A percentile compares a stretch with the other conserved stretches of the same genome.
Evolutionary conservation across 2,329 filamentous ascomycete genomes (phyloP).

Genomic region (Onygenales sp.): DNA sequence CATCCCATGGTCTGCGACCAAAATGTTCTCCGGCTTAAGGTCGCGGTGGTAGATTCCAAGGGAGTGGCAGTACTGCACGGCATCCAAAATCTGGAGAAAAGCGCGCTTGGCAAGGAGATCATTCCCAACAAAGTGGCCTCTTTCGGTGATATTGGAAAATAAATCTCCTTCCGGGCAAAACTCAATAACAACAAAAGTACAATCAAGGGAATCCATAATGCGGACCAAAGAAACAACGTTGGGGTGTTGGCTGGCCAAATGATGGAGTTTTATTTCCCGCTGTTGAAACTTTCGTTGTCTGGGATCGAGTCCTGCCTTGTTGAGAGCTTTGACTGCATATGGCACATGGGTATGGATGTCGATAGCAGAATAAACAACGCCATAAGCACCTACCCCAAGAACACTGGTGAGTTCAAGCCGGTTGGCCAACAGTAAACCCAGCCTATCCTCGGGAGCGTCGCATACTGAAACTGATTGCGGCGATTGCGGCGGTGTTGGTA

Average conservation of each 20-base stretch:
- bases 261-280: conserved; percentile 85
- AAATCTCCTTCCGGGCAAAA: conserved; percentile 95
- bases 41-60: conserved; percentile 94
- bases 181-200: conserved; percentile 92
- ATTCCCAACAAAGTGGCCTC: conserved; percentile 85
- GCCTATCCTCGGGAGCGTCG: conserved; percentile 66
- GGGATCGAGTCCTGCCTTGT: conserved; percentile 83
- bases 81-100: conserved; percentile 93
- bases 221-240: conserved; percentile 91
- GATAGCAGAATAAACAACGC: conserved; percentile 84
- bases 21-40: conserved; percentile 94
- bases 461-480: conserved; percentile 38
- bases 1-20: conserved; percentile 79
- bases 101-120: conserved; percentile 77
- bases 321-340: conserved; percentile 95
- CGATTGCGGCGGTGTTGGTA: conserved; percentile 38
- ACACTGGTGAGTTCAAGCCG: conserved; percentile 76
- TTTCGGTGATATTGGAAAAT: conserved; percentile 95
- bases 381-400: conserved; percentile 89
- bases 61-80: conserved; percentile 88
- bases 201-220: conserved; percentile 85
- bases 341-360: conserved; percentile 70
- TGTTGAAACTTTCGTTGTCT: conserved; percentile 86
- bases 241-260: conserved; percentile 75
- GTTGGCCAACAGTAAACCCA: conserved; percentile 75